Base-by-base conservation (phyloP, 2,329 filamentous ascomycete species). In the Pezicula neosporulosa region DNA sequence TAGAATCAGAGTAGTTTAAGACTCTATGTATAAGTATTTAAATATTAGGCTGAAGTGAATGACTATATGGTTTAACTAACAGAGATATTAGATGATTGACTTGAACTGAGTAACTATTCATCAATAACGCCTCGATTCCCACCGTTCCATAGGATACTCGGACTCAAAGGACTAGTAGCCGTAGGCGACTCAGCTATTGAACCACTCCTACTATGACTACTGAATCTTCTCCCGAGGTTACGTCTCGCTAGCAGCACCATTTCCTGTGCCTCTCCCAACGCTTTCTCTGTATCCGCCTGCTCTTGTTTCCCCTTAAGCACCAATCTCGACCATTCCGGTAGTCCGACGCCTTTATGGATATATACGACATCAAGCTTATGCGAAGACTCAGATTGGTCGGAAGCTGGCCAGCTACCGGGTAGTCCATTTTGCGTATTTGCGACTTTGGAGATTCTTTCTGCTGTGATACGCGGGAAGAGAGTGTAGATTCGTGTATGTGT, bases 401-500 rank as follows among this genome's bases (percentile, higher is more conserved):
- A 27, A 43, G 41, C 44, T 3, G 21, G 21, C 21, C 21, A 21
- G 21, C 21, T 21, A 5, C 21, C 21, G 21, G 21, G 21, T 5
- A 21, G 21, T 21, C 21, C 21, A 5, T 21, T 21, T 21, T 21
- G 21, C 21, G 21, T 3, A 24, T 46, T 45, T 15, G 37, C 33
- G 33, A n/a, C 13, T 27, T 36, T 24, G 15, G 41, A n/a, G 15
- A 44, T 13, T 24, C 46, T 48, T 33, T 35, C 21, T 18, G 52
- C 47, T 8, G 38, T 43, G 42, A 58, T 45, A 24, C 38, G 50
- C 21, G 54, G 56, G 41, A 58, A 58, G 28, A 58, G 43, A 28
- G 47, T 50, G 47, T 41, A 56, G 42, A 55, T 52, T 21, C 47
- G 41, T 21, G 52, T 43, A 10, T 43, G 15, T 33, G 51, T 54